Evolutionary conservation across 345 rosid species (phyloP).

Genomic region (Salix koriyanagi): DNA sequence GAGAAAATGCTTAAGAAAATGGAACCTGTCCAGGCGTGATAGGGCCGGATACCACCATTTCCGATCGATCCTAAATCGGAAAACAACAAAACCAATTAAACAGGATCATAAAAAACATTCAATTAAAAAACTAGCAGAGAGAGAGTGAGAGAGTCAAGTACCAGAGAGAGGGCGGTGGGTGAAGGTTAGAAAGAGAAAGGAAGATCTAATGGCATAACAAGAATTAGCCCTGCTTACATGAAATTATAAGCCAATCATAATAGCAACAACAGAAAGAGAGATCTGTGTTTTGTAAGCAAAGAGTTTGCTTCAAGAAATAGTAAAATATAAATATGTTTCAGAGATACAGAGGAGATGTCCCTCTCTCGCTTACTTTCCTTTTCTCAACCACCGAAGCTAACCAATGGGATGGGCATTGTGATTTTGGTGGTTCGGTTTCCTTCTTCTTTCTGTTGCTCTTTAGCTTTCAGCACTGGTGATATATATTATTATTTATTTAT

Average conservation of each 20-base stretch:
- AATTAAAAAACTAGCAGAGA: slow-evolving; percentile 12
- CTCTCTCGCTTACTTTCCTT: slow-evolving; percentile 32
- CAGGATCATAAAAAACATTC: slow-evolving; percentile 11
- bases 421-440: slow-evolving; percentile 9
- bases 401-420: neutral
- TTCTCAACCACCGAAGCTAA: neutral
- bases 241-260: neutral
- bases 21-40: slow-evolving; percentile 85
- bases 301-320: slow-evolving; percentile 72
- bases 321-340: slow-evolving; percentile 4
- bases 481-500: too few species aligned
- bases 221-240: too few species aligned
- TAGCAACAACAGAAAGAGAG: neutral
- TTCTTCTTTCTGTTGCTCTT: slow-evolving; percentile 19
- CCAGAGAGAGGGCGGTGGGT: slow-evolving; percentile 25
- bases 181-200: slow-evolving; percentile 18
- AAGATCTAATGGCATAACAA: neutral
- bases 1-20: slow-evolving; percentile 2
- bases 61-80: slow-evolving; percentile 5
- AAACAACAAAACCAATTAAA: slow-evolving; percentile 8
- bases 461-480: slow-evolving; percentile 23
- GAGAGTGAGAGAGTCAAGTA: slow-evolving; percentile 10
- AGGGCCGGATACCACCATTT: slow-evolving; percentile 63
- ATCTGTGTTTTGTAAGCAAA: neutral
- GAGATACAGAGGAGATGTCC: slow-evolving; percentile 48